A percentile compares a stretch with the other conserved stretches of the same genome.
These are phyloP conservation scores for Metschnikowia matae DNA, from an alignment of 805 yeast species.

Conservation along the genomic window DNA sequence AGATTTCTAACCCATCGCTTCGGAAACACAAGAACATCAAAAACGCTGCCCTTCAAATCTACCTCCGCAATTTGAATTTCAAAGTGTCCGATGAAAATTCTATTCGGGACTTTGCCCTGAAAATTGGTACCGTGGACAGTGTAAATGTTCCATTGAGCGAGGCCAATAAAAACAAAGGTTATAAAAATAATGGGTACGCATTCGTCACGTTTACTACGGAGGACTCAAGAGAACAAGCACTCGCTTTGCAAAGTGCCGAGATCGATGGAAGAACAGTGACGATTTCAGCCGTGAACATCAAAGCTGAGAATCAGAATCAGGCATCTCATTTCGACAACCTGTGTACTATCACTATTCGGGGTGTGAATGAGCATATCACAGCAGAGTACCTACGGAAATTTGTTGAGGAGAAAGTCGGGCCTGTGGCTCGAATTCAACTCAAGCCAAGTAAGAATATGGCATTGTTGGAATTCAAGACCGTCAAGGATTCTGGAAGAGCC, in stretches of 20 bases:
- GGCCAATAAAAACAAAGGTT: slow-evolving; percentile 26
- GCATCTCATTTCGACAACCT: slow-evolving; percentile 18
- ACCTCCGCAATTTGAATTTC: slow-evolving; percentile 51
- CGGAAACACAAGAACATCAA: slow-evolving; percentile 21
- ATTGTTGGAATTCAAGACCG: slow-evolving; percentile 42
- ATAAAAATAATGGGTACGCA: slow-evolving; percentile 59
- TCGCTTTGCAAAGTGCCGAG: slow-evolving; percentile 36
- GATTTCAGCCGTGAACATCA: slow-evolving; percentile 46
- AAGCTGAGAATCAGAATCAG: slow-evolving; percentile 9
- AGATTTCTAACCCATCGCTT: slow-evolving; percentile 54
- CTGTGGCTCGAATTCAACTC: slow-evolving; percentile 40
- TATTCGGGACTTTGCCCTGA: slow-evolving; percentile 40
- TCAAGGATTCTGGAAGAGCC: slow-evolving; percentile 49
- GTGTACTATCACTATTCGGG: slow-evolving; percentile 20
- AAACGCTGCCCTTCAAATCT: slow-evolving; percentile 41
- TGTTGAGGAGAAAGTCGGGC: slow-evolving; percentile 25
- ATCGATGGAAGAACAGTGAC: slow-evolving; percentile 46
- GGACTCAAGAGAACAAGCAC: slow-evolving; percentile 46
- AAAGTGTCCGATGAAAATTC: slow-evolving; percentile 33
- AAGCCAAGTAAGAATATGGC: slow-evolving; percentile 48
- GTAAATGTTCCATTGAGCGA: slow-evolving; percentile 46
- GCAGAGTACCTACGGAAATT: slow-evolving; percentile 28
- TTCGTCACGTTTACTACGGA: slow-evolving; percentile 48
- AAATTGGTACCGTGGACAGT: slow-evolving; percentile 51
- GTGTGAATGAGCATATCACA: slow-evolving; percentile 33